Conservation (phyloP, 1,284 basidiomycete genomes). For the Microbotryum violaceum region DNA sequence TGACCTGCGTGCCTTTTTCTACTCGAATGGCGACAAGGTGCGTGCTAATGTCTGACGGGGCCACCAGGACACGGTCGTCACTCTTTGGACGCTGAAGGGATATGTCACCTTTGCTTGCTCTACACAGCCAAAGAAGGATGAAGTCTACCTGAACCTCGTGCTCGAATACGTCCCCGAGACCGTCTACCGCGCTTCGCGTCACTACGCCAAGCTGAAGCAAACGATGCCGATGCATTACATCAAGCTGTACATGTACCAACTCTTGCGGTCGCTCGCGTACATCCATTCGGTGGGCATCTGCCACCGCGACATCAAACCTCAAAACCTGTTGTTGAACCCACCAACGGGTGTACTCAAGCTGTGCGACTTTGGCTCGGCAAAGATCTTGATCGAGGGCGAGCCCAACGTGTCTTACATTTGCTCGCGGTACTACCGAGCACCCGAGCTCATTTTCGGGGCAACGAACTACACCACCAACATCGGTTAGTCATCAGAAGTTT, state of each 20-base stretch:
- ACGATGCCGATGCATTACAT: slow-evolving; percentile 99
- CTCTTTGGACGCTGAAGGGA: too few species aligned
- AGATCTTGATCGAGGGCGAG: slow-evolving; percentile 94
- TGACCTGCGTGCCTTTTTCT: slow-evolving; percentile 96
- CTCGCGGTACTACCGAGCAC: slow-evolving; percentile 97
- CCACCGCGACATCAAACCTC: slow-evolving; percentile 98
- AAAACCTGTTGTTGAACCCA: slow-evolving; percentile 95
- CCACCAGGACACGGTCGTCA: too few species aligned
- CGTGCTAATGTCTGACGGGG: not conserved
- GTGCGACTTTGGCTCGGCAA: slow-evolving; percentile 98
- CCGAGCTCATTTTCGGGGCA: slow-evolving; percentile 98
- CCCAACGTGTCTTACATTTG: slow-evolving; percentile 99
- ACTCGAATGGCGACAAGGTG: slow-evolving; percentile 98
- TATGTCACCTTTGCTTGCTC: not conserved
- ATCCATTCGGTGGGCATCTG: slow-evolving; percentile 75
- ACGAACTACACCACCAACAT: slow-evolving; percentile 99
- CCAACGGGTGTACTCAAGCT: slow-evolving; percentile 93
- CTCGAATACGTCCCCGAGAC: slow-evolving; percentile 99
- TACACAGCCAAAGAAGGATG: slow-evolving; percentile 69
- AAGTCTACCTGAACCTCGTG: slow-evolving; percentile 98
- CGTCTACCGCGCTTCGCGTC: slow-evolving; percentile 94
- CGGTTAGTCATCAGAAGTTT: slow-evolving; percentile 51
- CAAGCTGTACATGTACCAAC: slow-evolving; percentile 78
- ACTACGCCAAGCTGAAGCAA: slow-evolving; percentile 99
- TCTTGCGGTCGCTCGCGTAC: slow-evolving; percentile 92